Evolutionary conservation across 2,329 filamentous ascomycete species (phyloP).

Genomic region (Diaporthe eres): DNA sequence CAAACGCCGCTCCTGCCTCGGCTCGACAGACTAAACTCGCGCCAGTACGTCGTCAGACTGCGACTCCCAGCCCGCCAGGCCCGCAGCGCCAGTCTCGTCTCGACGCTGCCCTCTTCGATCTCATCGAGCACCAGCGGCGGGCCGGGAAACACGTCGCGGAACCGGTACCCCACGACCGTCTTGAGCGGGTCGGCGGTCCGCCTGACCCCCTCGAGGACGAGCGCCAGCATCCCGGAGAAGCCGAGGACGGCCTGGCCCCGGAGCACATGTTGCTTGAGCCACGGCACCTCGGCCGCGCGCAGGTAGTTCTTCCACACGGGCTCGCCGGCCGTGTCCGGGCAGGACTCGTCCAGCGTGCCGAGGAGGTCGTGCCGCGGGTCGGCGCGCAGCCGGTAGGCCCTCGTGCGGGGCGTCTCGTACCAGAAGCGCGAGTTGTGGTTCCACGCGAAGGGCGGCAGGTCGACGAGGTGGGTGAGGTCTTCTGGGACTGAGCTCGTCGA

Average conservation of each 20-base stretch:
- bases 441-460: constrained; percentile 62
- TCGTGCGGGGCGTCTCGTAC: constrained; percentile 50
- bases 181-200: constrained; percentile 27
- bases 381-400: constrained; percentile 29
- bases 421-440: constrained; percentile 60
- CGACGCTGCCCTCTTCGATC: constrained; percentile 25
- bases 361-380: constrained; percentile 35
- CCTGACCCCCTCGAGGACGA: constrained; percentile 18
- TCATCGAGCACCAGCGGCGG: constrained; percentile 22
- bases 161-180: constrained; percentile 15
- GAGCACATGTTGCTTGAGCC: constrained; percentile 54
- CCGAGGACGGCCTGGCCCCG: constrained; percentile 11
- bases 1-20: not conserved
- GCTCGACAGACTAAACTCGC: constrained; percentile 28
- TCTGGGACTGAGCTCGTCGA: constrained; percentile 38
- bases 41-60: constrained; percentile 30
- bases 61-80: constrained; percentile 15
- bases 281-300: constrained; percentile 28
- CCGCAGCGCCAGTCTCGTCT: constrained; percentile 23
- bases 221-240: constrained; percentile 25
- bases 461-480: constrained; percentile 46
- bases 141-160: constrained; percentile 33
- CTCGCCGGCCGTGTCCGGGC: constrained; percentile 42
- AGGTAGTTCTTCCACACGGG: constrained; percentile 34
- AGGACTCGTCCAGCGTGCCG: constrained; percentile 29